Conservation (phyloP, 2,329 filamentous ascomycete species). For the Orbilia brochopaga region DNA sequence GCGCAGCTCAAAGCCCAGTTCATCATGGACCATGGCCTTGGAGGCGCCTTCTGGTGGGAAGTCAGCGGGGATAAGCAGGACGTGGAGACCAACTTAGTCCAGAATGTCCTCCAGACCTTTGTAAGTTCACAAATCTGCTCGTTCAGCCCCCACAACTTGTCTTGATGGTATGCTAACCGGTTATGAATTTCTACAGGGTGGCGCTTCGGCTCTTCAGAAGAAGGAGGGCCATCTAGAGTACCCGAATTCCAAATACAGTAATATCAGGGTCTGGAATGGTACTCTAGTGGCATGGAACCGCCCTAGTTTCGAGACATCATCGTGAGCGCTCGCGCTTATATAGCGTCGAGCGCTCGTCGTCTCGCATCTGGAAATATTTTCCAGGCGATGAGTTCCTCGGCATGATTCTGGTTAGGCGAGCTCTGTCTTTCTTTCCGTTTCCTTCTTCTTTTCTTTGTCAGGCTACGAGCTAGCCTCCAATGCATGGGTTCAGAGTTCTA, state of each 20-base stretch:
- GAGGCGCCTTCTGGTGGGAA: conserved; percentile 98
- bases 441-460: too few species aligned
- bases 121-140: conserved; percentile 12
- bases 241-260: conserved; percentile 15
- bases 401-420: too few species aligned
- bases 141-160: not conserved
- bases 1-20: conserved; percentile 74
- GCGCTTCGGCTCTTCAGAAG: not conserved
- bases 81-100: conserved; percentile 3
- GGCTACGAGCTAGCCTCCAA: too few species aligned
- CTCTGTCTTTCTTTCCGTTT: too few species aligned
- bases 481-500: too few species aligned
- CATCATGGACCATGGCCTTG: conserved; percentile 70
- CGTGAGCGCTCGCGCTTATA: too few species aligned
- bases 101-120: conserved; percentile 15
- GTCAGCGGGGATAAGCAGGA: conserved; percentile 73
- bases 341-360: too few species aligned
- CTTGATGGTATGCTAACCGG: conserved; percentile 8
- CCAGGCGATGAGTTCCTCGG: too few species aligned
- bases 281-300: not conserved
- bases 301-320: too few species aligned
- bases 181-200: not conserved
- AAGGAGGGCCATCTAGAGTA: conserved; percentile 14
- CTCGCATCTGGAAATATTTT: too few species aligned
- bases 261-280: conserved; percentile 17